Conservation (phyloP, 2,329 filamentous ascomycete genomes). For the Teratosphaeria viscida region DNA sequence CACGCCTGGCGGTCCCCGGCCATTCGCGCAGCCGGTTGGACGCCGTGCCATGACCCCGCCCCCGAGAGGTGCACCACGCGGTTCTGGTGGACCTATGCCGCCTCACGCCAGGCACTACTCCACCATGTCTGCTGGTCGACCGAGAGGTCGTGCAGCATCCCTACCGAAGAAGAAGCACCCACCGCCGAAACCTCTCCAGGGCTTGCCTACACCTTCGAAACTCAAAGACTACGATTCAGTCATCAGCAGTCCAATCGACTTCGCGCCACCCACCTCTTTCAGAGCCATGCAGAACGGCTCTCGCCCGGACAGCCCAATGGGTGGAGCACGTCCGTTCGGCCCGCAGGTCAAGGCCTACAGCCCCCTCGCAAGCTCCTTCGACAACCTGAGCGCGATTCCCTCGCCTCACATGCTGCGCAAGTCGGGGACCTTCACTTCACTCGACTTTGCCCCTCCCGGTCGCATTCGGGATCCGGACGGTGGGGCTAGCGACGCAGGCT, state of each 20-base stretch:
- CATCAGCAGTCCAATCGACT: conserved; percentile 66
- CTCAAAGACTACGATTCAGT: conserved; percentile 59
- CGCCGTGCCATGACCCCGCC: conserved; percentile 95
- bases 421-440: conserved; percentile 63
- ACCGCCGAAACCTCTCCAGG: conserved; percentile 61
- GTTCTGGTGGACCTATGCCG: conserved; percentile 22
- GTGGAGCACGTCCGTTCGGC: conserved; percentile 56
- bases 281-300: conserved; percentile 58
- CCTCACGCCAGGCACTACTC: conserved; percentile 36
- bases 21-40: conserved; percentile 74
- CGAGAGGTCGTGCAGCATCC: conserved; percentile 11
- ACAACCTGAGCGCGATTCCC: conserved; percentile 74
- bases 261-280: conserved; percentile 61
- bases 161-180: conserved; percentile 50
- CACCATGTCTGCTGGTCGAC: conserved; percentile 19
- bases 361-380: conserved; percentile 74
- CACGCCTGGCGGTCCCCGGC: conserved; percentile 32
- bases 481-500: conserved; percentile 42
- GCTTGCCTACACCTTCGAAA: conserved; percentile 76
- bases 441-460: conserved; percentile 72
- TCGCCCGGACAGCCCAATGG: conserved; percentile 48
- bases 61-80: conserved; percentile 51
- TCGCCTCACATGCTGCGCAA: conserved; percentile 77
- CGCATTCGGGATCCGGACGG: conserved; percentile 45
- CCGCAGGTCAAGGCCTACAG: conserved; percentile 62